Base-by-base conservation (phyloP, 768 basidiomycete genomes). In the Grammothele lineata region DNA sequence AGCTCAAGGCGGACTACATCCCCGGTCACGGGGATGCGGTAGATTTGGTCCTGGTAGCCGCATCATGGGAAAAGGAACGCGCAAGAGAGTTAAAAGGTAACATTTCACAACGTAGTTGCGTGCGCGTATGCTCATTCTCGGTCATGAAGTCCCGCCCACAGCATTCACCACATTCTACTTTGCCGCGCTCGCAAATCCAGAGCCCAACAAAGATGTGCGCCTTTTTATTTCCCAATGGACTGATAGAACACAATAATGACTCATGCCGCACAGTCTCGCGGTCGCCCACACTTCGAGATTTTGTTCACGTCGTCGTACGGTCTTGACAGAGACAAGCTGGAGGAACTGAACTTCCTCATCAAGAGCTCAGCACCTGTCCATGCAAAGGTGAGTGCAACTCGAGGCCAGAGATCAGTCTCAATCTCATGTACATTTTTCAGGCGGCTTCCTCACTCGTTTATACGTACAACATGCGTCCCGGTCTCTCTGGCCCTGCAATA, bases 1-100 rank as follows among this genome's bases (percentile, higher is more conserved):
- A 78, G 75, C 58, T 91, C 40, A 91, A 92, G 70, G 81, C 76
- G 59, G 93, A 97, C 62, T 95, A 95, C 52, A 90, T 97, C 32
- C 81, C 82, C 1, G 85, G 85, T 4, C 75, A 85, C 37, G 90
- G 91, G 0, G 93, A 97, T 62, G 75, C 79, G 4, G 55, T 93
- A 14, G 90, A 93, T 62, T 73, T 95, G 47, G 81, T 81, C 3
- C 60, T 95, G 26, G 66, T 95, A 17, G 93, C 80, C 1, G 90
- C 82, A 17, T 68, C 75, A 0, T 93, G 90, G 88, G 86, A 90
- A 45, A 83, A 82, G 58, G 76, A 83, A 27, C 75, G 93, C 8
- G 93, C 76, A 3, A 67, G 89, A 43, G 84, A 85, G 43, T 70
- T 96, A 5, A 67, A 84, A 64, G 91, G 91, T 88, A 43, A 32